phyloP scores from a whole-genome alignment of 2,329 filamentous ascomycete genomes.

The Colletotrichum kahawae region DNA sequence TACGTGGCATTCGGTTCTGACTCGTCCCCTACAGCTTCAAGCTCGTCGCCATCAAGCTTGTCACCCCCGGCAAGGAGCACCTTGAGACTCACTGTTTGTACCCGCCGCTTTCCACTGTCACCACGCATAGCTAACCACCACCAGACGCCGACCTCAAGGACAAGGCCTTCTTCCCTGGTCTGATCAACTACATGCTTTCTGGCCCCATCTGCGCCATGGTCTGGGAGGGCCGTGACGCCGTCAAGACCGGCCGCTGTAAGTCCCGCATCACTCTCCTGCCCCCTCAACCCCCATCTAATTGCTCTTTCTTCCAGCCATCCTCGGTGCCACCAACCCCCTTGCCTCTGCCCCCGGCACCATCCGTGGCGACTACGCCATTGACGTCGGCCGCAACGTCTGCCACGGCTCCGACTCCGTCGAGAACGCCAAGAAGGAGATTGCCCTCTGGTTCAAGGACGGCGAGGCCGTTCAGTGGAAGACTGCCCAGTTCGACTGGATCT shows the following conservation, averaged over 20 bases:
- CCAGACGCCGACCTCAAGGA: slow-evolving; percentile 82
- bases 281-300: slow-evolving; percentile 24
- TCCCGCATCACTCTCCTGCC: slow-evolving; percentile 27
- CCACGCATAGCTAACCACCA: slow-evolving; percentile 31
- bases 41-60: slow-evolving; percentile 97
- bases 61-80: slow-evolving; percentile 87
- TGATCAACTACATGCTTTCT: slow-evolving; percentile 95
- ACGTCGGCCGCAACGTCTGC: slow-evolving; percentile 94
- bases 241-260: slow-evolving; percentile 95
- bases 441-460: slow-evolving; percentile 93
- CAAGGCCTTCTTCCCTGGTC: slow-evolving; percentile 97
- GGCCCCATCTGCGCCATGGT: slow-evolving; percentile 99
- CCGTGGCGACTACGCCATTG: slow-evolving; percentile 89
- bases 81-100: slow-evolving; percentile 91
- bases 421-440: slow-evolving; percentile 99
- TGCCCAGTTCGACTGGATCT: slow-evolving; percentile 90
- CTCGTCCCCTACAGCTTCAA: slow-evolving; percentile 73
- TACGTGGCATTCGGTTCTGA: not conserved
- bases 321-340: slow-evolving; percentile 98
- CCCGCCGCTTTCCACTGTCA: not conserved
- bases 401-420: slow-evolving; percentile 99
- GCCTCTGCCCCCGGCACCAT: slow-evolving; percentile 96
- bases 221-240: slow-evolving; percentile 98
- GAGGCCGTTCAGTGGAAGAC: slow-evolving; percentile 88
- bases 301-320: slow-evolving; percentile 64